Evolutionary conservation across 139 green algal genomes (phyloP), one percentile per base, ranked within the genome.

Genomic region (Edaphochlamys debaryana): DNA sequence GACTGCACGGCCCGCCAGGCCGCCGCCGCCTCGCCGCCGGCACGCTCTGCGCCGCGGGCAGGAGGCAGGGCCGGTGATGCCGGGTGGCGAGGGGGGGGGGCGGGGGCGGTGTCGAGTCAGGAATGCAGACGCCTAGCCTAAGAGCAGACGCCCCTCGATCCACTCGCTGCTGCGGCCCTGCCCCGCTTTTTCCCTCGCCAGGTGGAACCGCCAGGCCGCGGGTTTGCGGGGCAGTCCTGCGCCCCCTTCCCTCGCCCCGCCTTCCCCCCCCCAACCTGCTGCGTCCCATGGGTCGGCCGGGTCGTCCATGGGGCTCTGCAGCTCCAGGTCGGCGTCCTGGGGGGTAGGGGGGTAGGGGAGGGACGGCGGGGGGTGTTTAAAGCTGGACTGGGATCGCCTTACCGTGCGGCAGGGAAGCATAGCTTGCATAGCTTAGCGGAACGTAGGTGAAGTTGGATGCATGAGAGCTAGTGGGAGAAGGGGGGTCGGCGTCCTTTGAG

Each of bases 1-100:
- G n/a, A 41, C 41, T 81, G 40, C 30, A 81, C 60, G 2, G 58
- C 50, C 30, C 60, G 60, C 75, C 75, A 81, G 4, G 75, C 75
- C 3, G 58, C 41, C 3, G 75, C 75, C 2, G 60, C 40, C 75
- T 72, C 75, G 7, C 41, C 75, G n/a, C 20, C 56, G 15, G 41
- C 15, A 73, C 23, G 13, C 11, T 50, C 48, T 17, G 17, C 48
- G 8, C 11, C 37, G 45, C 30, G 29, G 3, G 25, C n/a, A 6
- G 56, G 2, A n/a, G 6, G 25, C 52, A 27, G 15, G 52, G 4
- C 17, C 17, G 15, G 15, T 29, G 52, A 20, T 20, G 52, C 17
- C 17, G 15, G 52, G 25, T 25, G 52, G 4, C 4, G 4, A 30
- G 20, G 15, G 15, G 52, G 25, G 25, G n/a, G 25, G 3, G 19